Conservation (phyloP, 768 basidiomycete species). For the Termitomyces titanicus region DNA sequence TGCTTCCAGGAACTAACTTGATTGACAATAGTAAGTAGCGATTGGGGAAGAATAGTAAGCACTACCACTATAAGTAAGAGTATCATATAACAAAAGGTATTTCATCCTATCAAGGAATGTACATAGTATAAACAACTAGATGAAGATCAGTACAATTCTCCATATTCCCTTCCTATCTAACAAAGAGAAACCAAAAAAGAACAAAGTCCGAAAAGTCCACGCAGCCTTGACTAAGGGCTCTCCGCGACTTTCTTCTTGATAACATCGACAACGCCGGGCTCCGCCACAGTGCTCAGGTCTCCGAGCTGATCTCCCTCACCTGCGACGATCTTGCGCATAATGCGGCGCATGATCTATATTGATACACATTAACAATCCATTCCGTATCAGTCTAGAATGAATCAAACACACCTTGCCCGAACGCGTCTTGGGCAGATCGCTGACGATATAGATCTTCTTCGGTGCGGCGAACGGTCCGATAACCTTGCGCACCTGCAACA, state of each 20-base stretch:
- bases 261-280: constrained; percentile 79
- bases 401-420: constrained; percentile 73
- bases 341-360: constrained; percentile 83
- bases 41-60: too few species aligned
- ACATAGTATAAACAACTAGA: background rate
- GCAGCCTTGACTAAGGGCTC: constrained; percentile 5
- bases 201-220: background rate
- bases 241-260: constrained; percentile 79
- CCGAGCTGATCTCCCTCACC: constrained; percentile 95
- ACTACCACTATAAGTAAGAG: too few species aligned
- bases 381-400: background rate
- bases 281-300: constrained; percentile 90
- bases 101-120: background rate
- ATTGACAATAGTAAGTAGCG: too few species aligned
- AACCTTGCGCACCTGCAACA: constrained; percentile 93
- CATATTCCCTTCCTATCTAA: background rate
- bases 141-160: background rate
- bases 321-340: constrained; percentile 94
- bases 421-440: constrained; percentile 90
- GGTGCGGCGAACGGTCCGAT: constrained; percentile 98
- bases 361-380: background rate
- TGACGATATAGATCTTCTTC: constrained; percentile 83
- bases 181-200: background rate
- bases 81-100: background rate
- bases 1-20: too few species aligned